Evolutionary conservation across 2,329 filamentous ascomycete species (phyloP), one percentile per base, ranked within the genome.

Genomic region (Ophiostoma australiae): DNA sequence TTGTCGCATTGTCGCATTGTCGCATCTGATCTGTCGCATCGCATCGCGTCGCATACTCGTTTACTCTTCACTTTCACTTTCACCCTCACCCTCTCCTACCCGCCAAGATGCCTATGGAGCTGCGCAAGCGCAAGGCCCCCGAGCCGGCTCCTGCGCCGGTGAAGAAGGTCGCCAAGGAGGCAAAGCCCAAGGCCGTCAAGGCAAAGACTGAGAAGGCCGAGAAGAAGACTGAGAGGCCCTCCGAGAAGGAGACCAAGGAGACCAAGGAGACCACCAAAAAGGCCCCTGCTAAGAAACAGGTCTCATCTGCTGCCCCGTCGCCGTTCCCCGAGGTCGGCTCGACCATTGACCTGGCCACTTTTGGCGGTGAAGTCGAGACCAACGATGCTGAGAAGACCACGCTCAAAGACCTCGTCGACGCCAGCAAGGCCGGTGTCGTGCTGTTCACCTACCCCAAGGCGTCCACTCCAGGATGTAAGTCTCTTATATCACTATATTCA

Each of bases 391-490:
- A 85, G 70, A 91, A 90, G 82, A 93, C 91, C 6, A 93, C 89
- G 1, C 83, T 99, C 72, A 90, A 92, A 82, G 84, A 89, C 76
- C 88, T 99, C 33, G 86, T 97, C 68, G 90, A 93, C 69, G 87
- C 91, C 78, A 97, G 93, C 85, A 89, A 92, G 81, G 85, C 87
- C 48, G 95, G 94, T 35, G 91, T 98, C 63, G 92, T 97, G 44
- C 83, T 98, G 39, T 97, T 99, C 80, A 97, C 94, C 41, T 98
- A 98, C 78, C 95, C 95, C 72, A 96, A 91, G 82, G 95, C 95
- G 15, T 95, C 91, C 37, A 99, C 95, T 31, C 92, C 93, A 52
- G 94, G 94, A 74, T 98, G 94, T 97, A 88, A 87, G 92, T 82
- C 23, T 39, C 15, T 41, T 13, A 11, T 11, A 4, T 41, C 39